A percentile compares a stretch with the other conserved stretches of the same genome.
These are phyloP conservation scores for Anisogramma anomala DNA, from an alignment of 2,329 filamentous ascomycete genomes.

Conservation along the genomic window DNA sequence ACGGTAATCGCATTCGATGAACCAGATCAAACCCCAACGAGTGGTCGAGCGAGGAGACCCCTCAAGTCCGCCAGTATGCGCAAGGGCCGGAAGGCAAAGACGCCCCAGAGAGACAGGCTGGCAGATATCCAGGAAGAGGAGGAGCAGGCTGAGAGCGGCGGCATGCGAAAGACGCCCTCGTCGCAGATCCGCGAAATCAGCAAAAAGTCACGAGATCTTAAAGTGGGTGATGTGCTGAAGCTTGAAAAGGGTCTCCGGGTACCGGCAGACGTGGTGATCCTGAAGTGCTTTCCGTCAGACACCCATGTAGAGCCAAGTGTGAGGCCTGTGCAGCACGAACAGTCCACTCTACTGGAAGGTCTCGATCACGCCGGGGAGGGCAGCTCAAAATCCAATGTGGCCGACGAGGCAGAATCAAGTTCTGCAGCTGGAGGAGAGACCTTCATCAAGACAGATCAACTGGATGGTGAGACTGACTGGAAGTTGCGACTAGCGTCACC, in stretches of 20 bases:
- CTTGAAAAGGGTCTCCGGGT: constrained; percentile 85
- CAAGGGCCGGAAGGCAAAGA: constrained; percentile 27
- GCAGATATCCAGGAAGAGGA: constrained; percentile 63
- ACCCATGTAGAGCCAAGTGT: constrained; percentile 22
- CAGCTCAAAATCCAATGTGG: constrained; percentile 25
- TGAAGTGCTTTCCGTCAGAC: constrained; percentile 53
- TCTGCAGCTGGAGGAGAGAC: constrained; percentile 62
- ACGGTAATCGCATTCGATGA: constrained; percentile 63
- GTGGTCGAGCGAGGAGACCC: constrained; percentile 28
- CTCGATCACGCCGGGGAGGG: constrained; percentile 23
- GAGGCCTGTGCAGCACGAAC: constrained; percentile 22
- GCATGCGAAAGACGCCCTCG: constrained; percentile 28
- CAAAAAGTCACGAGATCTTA: constrained; percentile 78
- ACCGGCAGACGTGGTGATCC: constrained; percentile 84
- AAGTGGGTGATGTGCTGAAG: constrained; percentile 91
- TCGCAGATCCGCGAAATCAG: constrained; percentile 52
- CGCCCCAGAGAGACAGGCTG: constrained; percentile 32
- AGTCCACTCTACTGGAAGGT: constrained; percentile 31
- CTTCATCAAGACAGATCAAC: constrained; percentile 92
- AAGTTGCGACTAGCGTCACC: constrained; percentile 83
- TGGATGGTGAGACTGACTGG: constrained; percentile 98
- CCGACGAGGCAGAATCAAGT: constrained; percentile 19
- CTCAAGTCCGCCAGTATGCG: constrained; percentile 35
- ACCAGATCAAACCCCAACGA: constrained; percentile 25
- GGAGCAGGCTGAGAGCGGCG: constrained; percentile 36